Base-by-base conservation (phyloP, 2,329 filamentous ascomycete genomes). In the Cladosporium sp. region DNA sequence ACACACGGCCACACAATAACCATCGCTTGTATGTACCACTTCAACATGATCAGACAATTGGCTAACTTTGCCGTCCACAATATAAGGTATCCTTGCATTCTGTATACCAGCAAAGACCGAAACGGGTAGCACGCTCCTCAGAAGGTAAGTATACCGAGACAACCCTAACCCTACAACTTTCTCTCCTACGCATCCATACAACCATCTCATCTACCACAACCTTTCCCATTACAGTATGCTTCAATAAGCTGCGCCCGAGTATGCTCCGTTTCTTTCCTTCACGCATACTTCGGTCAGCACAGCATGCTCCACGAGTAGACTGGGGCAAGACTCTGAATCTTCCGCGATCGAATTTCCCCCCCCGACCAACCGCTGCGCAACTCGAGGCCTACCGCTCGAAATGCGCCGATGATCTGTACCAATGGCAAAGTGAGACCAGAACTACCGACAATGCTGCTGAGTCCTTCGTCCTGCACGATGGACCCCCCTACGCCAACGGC, bases 401-500 rank as follows among this genome's bases (percentile, higher is more conserved):
- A 79, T 93, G 86, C 69, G 85, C 89, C 69, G 88, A 95, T 72
- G 84, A 91, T 46, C 78, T 96, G 12, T 98, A 97, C 72, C 73
- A 80, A 62, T 96, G 91, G 91, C 93, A 98, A 74, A 11, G 19
- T 7, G 19, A 38, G 7, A 22, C 39, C 16, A 75, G 77, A 43
- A 65, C 56, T 49, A 54, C 62, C n/a, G 48, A 60, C 13, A 50
- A 79, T 3, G 67, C 66, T 27, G 69, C 79, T 30, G 69, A 80
- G 38, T 75, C 78, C 0, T 98, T 97, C 57, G 74, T 90, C 2
- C 76, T 98, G 7, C 93, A 97, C 65, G 93, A 98, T 82, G 93
- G 93, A 0, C 93, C 93, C 0, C 93, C 93, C 0, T 98, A 97
- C 67, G 93, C 93, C 56, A 98, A 98, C 71, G 93, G 93, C 12